phyloP scores from a whole-genome alignment of 495 filamentous ascomycete species.

The Penicillium goetzii region DNA sequence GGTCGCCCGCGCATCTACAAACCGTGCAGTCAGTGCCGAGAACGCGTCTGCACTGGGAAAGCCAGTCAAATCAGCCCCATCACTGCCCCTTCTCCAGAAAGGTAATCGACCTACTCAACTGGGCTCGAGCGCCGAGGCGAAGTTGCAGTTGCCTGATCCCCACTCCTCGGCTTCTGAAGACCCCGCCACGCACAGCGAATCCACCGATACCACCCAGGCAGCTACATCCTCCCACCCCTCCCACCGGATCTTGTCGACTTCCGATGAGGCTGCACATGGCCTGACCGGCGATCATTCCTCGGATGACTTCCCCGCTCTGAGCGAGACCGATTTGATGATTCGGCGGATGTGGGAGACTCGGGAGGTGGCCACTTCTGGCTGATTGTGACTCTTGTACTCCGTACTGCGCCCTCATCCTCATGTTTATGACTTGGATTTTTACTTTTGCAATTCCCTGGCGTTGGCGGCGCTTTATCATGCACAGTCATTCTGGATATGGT shows the following conservation, averaged over 20 bases:
- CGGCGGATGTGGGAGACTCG: conserved; percentile 55
- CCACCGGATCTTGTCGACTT: conserved; percentile 46
- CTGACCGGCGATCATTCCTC: conserved; percentile 30
- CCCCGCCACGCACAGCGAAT: conserved; percentile 35
- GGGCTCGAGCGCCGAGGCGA: conserved; percentile 31
- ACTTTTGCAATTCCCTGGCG: conserved; percentile 23
- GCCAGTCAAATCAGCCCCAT: conserved; percentile 46
- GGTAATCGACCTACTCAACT: conserved; percentile 27
- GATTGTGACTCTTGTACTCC: conserved; percentile 10
- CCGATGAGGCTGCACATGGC: conserved; percentile 39
- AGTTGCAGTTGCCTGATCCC: conserved; percentile 29
- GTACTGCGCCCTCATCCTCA: conserved; percentile 21
- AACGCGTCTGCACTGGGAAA: conserved; percentile 37
- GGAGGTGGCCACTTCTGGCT: conserved; percentile 46
- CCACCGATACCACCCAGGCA: conserved; percentile 31
- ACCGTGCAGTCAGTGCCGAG: conserved; percentile 16
- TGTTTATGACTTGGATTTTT: conserved; percentile 16
- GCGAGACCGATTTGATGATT: conserved; percentile 47
- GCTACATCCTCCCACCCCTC: conserved; percentile 41
- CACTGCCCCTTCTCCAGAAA: conserved; percentile 38
- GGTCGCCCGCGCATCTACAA: conserved; percentile 31
- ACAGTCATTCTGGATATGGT: conserved; percentile 1
- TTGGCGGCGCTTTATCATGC: conserved; percentile 11
- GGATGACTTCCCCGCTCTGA: conserved; percentile 29
- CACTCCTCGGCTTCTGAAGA: conserved; percentile 37